A percentile compares a stretch with the other conserved stretches of the same genome.
These are phyloP conservation scores for Amanita exitialis DNA, from an alignment of 768 basidiomycete species.

Conservation along the genomic window DNA sequence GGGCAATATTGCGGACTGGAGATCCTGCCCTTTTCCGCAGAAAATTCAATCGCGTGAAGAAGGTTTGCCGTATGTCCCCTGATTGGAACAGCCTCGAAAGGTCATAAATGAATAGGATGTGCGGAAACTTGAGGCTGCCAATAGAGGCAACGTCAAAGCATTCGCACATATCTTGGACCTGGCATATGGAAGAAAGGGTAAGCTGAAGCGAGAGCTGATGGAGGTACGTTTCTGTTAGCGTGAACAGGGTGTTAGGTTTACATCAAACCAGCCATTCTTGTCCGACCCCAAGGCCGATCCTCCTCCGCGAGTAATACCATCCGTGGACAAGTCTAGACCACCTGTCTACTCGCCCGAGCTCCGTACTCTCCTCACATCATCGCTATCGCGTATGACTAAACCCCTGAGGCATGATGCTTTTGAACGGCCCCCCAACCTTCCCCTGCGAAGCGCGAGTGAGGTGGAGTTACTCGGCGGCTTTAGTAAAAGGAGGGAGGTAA, in stretches of 20 bases:
- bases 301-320: constrained; percentile 40
- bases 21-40: constrained; percentile 18
- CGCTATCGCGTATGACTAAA: constrained; percentile 33
- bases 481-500: constrained; percentile 66
- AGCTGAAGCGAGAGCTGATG: constrained; percentile 57
- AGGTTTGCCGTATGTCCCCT: constrained; percentile 25
- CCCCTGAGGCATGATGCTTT: constrained; percentile 32
- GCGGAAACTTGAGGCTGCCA: constrained; percentile 43
- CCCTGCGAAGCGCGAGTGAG: constrained; percentile 49
- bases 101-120: constrained; percentile 32
- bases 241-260: neutral
- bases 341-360: constrained; percentile 60
- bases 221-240: constrained; percentile 29
- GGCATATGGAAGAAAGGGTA: constrained; percentile 73
- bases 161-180: constrained; percentile 52
- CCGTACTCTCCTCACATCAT: constrained; percentile 47
- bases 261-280: constrained; percentile 39
- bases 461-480: constrained; percentile 51
- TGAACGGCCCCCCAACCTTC: constrained; percentile 41
- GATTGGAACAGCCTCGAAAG: constrained; percentile 1
- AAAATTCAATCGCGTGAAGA: constrained; percentile 40
- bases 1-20: constrained; percentile 25
- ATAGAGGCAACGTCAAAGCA: constrained; percentile 33
- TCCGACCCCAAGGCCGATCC: constrained; percentile 29
- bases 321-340: constrained; percentile 44